Base-by-base conservation (phyloP, 1,284 basidiomycete genomes). In the Termitomyces sp. region DNA sequence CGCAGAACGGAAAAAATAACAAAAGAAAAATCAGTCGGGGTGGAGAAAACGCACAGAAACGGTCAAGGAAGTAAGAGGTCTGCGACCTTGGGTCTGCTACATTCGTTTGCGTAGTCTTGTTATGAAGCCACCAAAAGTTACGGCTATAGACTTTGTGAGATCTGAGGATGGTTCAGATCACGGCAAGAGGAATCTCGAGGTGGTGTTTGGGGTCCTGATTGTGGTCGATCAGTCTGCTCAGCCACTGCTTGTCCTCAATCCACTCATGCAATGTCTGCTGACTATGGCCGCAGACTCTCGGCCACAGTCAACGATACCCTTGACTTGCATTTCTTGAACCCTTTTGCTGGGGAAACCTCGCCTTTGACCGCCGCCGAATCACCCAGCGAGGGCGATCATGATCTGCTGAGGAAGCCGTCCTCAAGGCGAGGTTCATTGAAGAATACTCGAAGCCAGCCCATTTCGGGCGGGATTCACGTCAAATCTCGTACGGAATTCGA, bases 271-370 rank as follows among this genome's bases (percentile, higher is more conserved):
- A 59, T 62, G 60, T 56, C 57, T 50, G 9, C 53, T 42, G 55
- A 59, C 52, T 39, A 49, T 51, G 52, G 51, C 53, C 44, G 45
- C 24, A 54, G 57, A 47, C 46, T 21, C 13, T 43, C 52, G 41
- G 48, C 58, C 49, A 50, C 58, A 53, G 13, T 46, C 44, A 53
- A 44, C 24, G 10, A 53, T 57, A 48, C 56, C 57, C 53, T 54
- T 28, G 62, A 62, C 44, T 40, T 59, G 10, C 52, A 58, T 31
- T 50, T 58, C 10, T 57, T 61, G 53, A 70, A 73, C 54, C 68
- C 71, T 47, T 74, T 73, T 44, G 63, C 67, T 13, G 67, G 65
- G 33, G 58, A 57, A 30, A 49, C 33, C 54, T 60, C 50, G 58
- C 56, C 51, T 62, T 61, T 13, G 36, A n/a, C 34, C 17, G n/a